phyloP scores from a whole-genome alignment of 257 asterid genomes.

The Solanum rostratum region DNA sequence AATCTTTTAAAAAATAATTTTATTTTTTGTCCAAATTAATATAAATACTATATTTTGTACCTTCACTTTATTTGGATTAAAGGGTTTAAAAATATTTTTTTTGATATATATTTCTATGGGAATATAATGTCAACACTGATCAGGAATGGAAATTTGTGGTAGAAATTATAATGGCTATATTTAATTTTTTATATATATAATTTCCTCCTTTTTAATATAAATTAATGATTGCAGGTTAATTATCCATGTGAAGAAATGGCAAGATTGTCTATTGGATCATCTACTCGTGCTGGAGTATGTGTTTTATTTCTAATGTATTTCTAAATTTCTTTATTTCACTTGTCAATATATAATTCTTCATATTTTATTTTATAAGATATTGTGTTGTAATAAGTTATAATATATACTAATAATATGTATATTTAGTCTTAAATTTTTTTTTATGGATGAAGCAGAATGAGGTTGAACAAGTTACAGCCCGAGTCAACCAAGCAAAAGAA shows the following conservation, averaged over 20 bases:
- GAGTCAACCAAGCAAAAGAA: not conserved
- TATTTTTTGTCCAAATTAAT: not conserved
- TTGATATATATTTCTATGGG: no score
- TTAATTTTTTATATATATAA: not conserved
- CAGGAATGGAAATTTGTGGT: no score
- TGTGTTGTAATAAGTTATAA: not conserved
- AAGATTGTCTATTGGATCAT: not conserved
- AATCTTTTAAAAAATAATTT: not conserved
- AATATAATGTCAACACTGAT: no score
- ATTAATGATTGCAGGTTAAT: not conserved
- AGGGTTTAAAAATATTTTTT: no score
- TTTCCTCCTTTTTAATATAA: not conserved
- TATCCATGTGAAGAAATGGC: not conserved
- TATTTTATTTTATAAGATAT: not conserved
- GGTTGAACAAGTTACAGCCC: not conserved
- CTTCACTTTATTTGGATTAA: not conserved
- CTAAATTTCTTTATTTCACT: no score
- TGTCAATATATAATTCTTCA: not conserved
- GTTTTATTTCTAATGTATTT: not conserved
- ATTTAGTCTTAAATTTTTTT: no score
- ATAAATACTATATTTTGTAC: not conserved
- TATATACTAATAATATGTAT: not conserved
- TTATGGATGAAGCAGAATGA: not conserved
- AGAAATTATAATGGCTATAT: no score
- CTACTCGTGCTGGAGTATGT: not conserved